These are phyloP conservation scores for Ilex asprella DNA, from an alignment of 257 asterid species.

Conservation along the genomic window DNA sequence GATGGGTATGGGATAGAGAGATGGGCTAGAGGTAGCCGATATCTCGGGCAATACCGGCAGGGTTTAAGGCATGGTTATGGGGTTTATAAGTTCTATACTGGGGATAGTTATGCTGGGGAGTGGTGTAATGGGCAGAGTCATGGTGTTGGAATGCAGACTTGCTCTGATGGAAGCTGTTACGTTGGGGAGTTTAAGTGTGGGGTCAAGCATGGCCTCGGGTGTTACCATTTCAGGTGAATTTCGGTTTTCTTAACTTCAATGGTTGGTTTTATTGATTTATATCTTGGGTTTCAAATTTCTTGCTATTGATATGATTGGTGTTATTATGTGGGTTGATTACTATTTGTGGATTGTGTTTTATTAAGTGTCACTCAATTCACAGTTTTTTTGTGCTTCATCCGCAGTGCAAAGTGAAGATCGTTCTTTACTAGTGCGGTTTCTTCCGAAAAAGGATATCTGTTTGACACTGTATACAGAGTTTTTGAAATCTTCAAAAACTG, in stretches of 20 bases:
- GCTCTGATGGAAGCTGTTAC: constrained; percentile 86
- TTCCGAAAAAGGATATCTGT: too few relatives aligned
- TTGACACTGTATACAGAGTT: too few relatives aligned
- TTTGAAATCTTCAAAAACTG: too few relatives aligned
- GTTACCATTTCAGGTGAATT: constrained; percentile 78
- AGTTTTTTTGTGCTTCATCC: too few relatives aligned
- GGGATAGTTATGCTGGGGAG: constrained; percentile 74
- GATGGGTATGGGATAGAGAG: constrained; percentile 91
- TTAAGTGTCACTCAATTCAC: too few relatives aligned
- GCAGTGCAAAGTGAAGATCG: too few relatives aligned
- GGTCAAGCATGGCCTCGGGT: constrained; percentile 80
- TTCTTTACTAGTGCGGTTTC: too few relatives aligned
- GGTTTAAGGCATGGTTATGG: constrained; percentile 86
- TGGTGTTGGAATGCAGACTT: constrained; percentile 75
- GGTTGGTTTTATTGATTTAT: neutral
- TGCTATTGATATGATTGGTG: too few relatives aligned
- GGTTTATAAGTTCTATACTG: constrained; percentile 66
- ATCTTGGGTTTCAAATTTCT: neutral
- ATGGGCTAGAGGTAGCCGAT: constrained; percentile 85
- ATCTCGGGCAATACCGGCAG: constrained; percentile 74
- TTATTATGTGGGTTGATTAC: too few relatives aligned
- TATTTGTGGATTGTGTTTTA: too few relatives aligned
- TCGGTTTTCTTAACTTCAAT: neutral
- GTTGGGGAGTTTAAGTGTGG: constrained; percentile 72
- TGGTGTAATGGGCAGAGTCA: constrained; percentile 93